Base-by-base conservation (phyloP, 352 stramenopile genomes). In the Thalassiosira allenii region DNA sequence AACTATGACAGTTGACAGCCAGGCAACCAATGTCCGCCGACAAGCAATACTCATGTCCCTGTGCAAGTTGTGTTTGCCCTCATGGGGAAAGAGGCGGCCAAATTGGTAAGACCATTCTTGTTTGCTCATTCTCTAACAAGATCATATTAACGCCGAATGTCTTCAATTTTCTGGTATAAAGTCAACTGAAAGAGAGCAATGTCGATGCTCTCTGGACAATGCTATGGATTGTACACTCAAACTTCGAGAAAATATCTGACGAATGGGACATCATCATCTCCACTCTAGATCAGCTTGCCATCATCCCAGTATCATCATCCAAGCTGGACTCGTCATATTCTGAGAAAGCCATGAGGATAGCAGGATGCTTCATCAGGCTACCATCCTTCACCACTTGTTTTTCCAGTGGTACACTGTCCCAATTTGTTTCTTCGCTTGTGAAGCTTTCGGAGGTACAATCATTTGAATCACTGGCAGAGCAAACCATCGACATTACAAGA, bases 1-100 rank as follows among this genome's bases (percentile, higher is more conserved):
- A 12, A 88, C 82, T 12, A 79, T 93, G 52, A 32, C 57, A 14
- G 57, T 86, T 23, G 79, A 84, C 76, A 54, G 71, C 34, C 40
- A 71, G 29, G 51, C 66, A 65, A 68, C 66, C 12, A 81, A 74
- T 72, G 74, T 91, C 54, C 67, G 89, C 23, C 43, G 88, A 47
- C 75, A 87, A 32, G 82, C 84, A 17, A 81, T 95, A 27, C 56
- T 94, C 3, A 88, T 82, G 33, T 93, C 88, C n/a, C 52, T 95
- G 1, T 94, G 87, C 74, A 95, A 95, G 63, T 61, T 95, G 12
- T 92, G 86, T 43, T 56, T 95, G n/a, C 90, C 90, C 32, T 79
- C 89, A 30, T 94, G 90, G 89, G 89, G 89, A 58, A 91, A 91
- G 56, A 87, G 70, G 71, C 41, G 81, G 12, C 44, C 53, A 51